phyloP scores from a whole-genome alignment of 208 protist genomes.

The Acanthamoeba sp. region DNA sequence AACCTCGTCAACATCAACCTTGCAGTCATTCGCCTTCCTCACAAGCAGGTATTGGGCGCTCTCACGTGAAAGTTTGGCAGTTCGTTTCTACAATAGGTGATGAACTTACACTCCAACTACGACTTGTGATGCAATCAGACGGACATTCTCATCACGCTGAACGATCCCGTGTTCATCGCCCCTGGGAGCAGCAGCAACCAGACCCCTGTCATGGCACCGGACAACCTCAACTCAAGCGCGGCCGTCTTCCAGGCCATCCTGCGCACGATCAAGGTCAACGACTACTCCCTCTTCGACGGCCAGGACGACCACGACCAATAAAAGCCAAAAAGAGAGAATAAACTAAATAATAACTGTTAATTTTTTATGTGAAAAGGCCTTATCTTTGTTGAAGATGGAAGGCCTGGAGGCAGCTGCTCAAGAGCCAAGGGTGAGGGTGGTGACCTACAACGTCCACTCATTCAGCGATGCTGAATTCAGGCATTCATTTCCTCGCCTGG shows the following conservation, averaged over 20 bases:
- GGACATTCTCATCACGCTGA: constrained; percentile 78
- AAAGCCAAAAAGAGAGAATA: no score
- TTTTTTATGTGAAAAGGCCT: no score
- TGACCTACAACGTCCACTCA: constrained; percentile 61
- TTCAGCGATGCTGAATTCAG: background rate
- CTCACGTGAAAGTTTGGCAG: no score
- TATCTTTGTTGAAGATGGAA: background rate
- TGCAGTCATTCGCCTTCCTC: background rate
- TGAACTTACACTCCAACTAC: no score
- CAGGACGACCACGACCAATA: background rate
- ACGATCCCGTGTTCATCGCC: constrained; percentile 65
- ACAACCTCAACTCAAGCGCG: background rate
- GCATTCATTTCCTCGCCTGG: background rate
- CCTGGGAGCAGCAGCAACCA: constrained; percentile 68
- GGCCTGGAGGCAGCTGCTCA: background rate
- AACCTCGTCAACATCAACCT: constrained; percentile 77
- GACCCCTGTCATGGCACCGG: background rate
- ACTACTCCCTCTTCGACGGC: constrained; percentile 79
- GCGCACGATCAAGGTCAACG: constrained; percentile 74
- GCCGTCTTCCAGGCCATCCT: constrained; percentile 59
- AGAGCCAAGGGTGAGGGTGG: background rate
- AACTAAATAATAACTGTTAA: background rate
- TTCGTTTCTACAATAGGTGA: no score
- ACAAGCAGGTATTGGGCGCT: background rate
- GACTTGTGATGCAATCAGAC: constrained; percentile 57